Evolutionary conservation across 768 basidiomycete genomes (phyloP).

Genomic region (Tricholoma saponaceum): DNA sequence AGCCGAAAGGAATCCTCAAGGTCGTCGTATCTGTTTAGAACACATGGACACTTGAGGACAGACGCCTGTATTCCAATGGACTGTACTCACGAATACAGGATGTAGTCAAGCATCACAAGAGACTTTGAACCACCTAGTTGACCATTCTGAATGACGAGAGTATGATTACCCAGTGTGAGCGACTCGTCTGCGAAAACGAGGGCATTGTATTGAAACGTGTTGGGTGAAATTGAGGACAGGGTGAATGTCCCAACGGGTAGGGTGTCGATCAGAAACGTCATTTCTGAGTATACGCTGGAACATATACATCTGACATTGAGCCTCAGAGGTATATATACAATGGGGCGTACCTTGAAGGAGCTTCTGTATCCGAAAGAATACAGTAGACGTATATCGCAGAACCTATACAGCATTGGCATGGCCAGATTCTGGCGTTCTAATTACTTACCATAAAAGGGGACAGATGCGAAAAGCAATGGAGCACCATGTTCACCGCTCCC

Average conservation of each 20-base stretch:
- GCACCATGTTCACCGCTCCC: conserved; percentile 12
- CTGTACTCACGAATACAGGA: conserved; percentile 34
- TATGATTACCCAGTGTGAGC: conserved; percentile 25
- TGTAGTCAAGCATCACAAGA: conserved; percentile 32
- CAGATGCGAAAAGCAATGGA: conserved; percentile 20
- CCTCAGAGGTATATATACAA: no score
- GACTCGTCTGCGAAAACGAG: conserved; percentile 28
- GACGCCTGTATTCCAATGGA: neutral
- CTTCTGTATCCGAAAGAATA: conserved; percentile 23
- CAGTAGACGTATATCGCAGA: conserved; percentile 43
- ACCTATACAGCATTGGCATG: conserved; percentile 21
- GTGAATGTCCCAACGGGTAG: conserved; percentile 25
- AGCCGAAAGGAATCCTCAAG: neutral
- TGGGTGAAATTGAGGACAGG: conserved; percentile 13
- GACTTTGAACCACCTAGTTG: conserved; percentile 22
- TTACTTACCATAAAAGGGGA: conserved; percentile 31
- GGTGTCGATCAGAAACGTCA: conserved; percentile 36
- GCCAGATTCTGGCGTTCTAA: neutral
- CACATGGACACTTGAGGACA: neutral
- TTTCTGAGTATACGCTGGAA: conserved; percentile 25
- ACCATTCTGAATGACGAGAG: conserved; percentile 30
- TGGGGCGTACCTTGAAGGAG: conserved; percentile 15
- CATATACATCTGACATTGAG: neutral
- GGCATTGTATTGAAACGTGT: conserved; percentile 28
- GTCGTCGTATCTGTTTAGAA: conserved; percentile 11